Percentiles rank a stretch among this genome's conserved stretches.
Evolutionary conservation across 768 basidiomycete species (phyloP).

Genomic region (Macrolepiota dolichaula): DNA sequence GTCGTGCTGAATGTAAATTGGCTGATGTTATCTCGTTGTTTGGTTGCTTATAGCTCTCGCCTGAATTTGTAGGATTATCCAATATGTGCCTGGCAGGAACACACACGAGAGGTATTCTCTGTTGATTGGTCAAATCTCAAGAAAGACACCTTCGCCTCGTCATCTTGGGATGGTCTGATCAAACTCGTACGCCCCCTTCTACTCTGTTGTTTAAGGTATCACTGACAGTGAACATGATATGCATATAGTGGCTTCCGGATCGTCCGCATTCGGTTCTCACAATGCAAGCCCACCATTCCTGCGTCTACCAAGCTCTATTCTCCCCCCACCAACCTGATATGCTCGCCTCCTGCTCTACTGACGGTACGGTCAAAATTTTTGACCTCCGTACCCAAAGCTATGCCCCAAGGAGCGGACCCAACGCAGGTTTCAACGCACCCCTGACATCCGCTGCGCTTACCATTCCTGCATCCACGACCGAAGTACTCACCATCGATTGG

Average conservation of each 20-base stretch:
- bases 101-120: conserved; percentile 87
- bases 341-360: conserved; percentile 80
- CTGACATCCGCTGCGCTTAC: conserved; percentile 71
- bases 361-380: conserved; percentile 82
- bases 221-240: neutral
- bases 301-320: conserved; percentile 89
- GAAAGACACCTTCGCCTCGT: conserved; percentile 83
- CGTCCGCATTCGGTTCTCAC: conserved; percentile 76
- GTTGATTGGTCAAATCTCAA: conserved; percentile 95
- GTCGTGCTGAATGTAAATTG: conserved; percentile 71
- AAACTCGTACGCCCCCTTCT: conserved; percentile 66
- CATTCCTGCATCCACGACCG: conserved; percentile 72
- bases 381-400: conserved; percentile 70
- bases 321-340: conserved; percentile 88
- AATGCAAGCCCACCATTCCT: conserved; percentile 77
- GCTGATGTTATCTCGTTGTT: neutral
- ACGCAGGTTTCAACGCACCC: conserved; percentile 61
- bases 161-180: conserved; percentile 89
- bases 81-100: conserved; percentile 91
- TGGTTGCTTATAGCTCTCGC: neutral
- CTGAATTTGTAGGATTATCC: conserved; percentile 67
- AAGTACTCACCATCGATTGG: conserved; percentile 85
- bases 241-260: conserved; percentile 79
- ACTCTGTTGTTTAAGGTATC: neutral
- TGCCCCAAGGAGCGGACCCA: conserved; percentile 35